Base-by-base conservation (phyloP, 192 early-diverging fungal genomes). In the Backusella morwellensis region DNA sequence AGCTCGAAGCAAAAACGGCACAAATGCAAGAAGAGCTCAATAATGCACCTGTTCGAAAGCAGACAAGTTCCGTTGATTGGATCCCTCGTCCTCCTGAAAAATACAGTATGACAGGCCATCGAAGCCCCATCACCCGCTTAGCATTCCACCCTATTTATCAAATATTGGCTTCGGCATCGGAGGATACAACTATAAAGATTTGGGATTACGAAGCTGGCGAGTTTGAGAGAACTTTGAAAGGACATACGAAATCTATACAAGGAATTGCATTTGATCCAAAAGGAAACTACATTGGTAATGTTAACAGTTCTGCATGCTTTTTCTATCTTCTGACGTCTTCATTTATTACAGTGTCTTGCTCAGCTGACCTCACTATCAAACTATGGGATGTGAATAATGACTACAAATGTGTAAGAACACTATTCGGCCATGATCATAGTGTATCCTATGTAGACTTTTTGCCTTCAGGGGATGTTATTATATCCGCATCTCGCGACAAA, bases 131-230 rank as follows among this genome's bases (percentile, higher is more conserved):
- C 50, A 94, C 94, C 9, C 80, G 89, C 36, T 89, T 98, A 34
- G 86, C 90, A 29, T 95, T 97, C 76, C 97, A 98, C 75, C 97
- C 97, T 26, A 88, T 96, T 56, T 96, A 91, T 80, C 85, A 90
- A 17, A 75, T 93, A 14, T 70, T 97, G 29, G 96, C 94, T 1
- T 90, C 97, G 1, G 93, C 94, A 21, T 92, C 92, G 7, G 97
- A 98, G 76, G 97, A 98, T 76, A 91, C 94, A 67, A 92, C 96
- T 4, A 92, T 98, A 54, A 94, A 95, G 77, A 90, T 98, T 47
- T 98, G 92, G 92, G 97, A 98, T 86, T 91, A 92, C 63, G 97
- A 98, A 80, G 88, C 95, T 15, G 97, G 94, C 54, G 93, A 93
- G 56, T 97, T 94, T 84, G 97, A 98, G 80, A 83, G 93, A 59